Evolutionary conservation across 768 basidiomycete genomes (phyloP).

Genomic region (Lyophyllum decastes): DNA sequence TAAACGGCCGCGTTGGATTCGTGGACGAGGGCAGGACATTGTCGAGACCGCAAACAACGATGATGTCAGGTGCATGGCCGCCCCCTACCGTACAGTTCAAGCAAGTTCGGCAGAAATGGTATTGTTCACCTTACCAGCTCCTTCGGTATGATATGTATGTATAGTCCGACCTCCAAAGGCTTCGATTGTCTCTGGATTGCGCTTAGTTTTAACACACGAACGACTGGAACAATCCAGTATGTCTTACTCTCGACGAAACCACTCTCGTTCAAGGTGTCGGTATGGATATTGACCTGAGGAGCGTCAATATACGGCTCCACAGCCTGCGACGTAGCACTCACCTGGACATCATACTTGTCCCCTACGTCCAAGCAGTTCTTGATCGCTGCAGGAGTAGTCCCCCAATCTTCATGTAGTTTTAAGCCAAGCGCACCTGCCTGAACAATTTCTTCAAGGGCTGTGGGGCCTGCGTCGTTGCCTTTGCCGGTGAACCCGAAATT

Average conservation of each 20-base stretch:
- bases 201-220: not conserved
- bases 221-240: not conserved
- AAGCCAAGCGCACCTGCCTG: slow-evolving; percentile 50
- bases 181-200: slow-evolving; percentile 71
- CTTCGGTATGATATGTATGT: slow-evolving; percentile 97
- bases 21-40: slow-evolving; percentile 97
- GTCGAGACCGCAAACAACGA: slow-evolving; percentile 87
- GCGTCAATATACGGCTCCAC: not conserved
- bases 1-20: slow-evolving; percentile 93
- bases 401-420: slow-evolving; percentile 99
- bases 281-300: slow-evolving; percentile 85
- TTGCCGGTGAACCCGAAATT: slow-evolving; percentile 97
- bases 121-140: slow-evolving; percentile 63
- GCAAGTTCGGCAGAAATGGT: not conserved
- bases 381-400: slow-evolving; percentile 84
- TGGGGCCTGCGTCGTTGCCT: slow-evolving; percentile 85
- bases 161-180: slow-evolving; percentile 92
- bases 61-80: slow-evolving; percentile 97
- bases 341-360: slow-evolving; percentile 94
- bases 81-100: slow-evolving; percentile 52
- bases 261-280: slow-evolving; percentile 96
- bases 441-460: slow-evolving; percentile 48
- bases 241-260: slow-evolving; percentile 90
- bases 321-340: slow-evolving; percentile 27
- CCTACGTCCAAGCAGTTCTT: slow-evolving; percentile 74